Percentiles rank a stretch among this genome's conserved stretches.
phyloP scores from a whole-genome alignment of 192 early-diverging fungal species.

The Diversispora epigaea region DNA sequence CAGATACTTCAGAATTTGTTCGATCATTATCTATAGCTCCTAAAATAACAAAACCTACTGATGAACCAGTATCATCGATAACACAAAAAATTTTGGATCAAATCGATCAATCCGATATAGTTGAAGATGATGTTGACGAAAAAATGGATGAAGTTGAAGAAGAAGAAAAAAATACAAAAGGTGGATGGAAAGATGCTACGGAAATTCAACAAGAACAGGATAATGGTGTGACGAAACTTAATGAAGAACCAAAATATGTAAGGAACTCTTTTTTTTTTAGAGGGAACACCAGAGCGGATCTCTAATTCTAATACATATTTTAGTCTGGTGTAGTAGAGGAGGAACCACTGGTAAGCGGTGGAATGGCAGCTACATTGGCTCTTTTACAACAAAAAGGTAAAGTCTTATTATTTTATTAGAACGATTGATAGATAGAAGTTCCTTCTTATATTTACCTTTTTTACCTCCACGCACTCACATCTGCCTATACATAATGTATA shows the following conservation, averaged over 20 bases:
- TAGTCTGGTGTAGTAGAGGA: constrained; percentile 48
- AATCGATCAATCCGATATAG: not conserved
- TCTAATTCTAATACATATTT: not conserved
- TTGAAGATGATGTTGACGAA: constrained; percentile 32
- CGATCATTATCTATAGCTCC: constrained; percentile 52
- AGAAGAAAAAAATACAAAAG: constrained; percentile 29
- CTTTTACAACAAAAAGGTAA: constrained; percentile 81
- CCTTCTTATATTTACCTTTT: too few relatives aligned
- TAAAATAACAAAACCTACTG: constrained; percentile 32
- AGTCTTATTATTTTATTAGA: not conserved
- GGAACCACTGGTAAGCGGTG: constrained; percentile 78
- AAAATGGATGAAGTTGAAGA: constrained; percentile 33
- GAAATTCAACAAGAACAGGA: constrained; percentile 31
- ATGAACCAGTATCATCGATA: not conserved
- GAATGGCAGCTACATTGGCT: constrained; percentile 79
- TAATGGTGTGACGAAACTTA: constrained; percentile 27
- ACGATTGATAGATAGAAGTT: not conserved
- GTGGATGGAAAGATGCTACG: constrained; percentile 31
- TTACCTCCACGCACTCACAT: too few relatives aligned
- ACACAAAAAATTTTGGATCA: too few relatives aligned
- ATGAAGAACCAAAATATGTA: constrained; percentile 37
- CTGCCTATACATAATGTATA: too few relatives aligned
- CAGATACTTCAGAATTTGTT: constrained; percentile 89
- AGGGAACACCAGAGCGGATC: not conserved
- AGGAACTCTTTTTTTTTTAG: not conserved